Percentiles rank a stretch among this genome's conserved stretches.
phyloP scores from a whole-genome alignment of 148 eudicot genomes.

The Fagopyrum homotropicum region DNA sequence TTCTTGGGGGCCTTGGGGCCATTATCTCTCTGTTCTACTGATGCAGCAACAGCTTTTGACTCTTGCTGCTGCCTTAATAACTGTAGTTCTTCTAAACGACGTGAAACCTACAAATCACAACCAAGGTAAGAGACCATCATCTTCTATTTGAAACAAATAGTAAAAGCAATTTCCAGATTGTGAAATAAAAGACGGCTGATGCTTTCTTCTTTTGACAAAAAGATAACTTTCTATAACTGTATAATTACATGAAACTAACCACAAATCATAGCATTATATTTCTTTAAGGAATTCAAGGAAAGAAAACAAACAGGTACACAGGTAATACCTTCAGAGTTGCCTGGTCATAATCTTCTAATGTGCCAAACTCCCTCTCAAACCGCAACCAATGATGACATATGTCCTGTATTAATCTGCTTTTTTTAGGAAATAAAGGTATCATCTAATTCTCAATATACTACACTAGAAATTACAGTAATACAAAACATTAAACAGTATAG shows the following conservation, averaged over 20 bases:
- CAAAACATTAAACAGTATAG: background rate
- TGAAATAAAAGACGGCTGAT: background rate
- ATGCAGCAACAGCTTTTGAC: slow-evolving; percentile 35
- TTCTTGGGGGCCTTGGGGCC: slow-evolving; percentile 31
- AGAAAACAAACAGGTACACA: background rate
- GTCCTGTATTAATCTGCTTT: slow-evolving; percentile 57
- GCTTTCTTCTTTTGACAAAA: background rate
- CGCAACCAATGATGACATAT: slow-evolving; percentile 88
- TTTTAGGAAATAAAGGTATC: slow-evolving; percentile 31
- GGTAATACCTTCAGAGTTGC: slow-evolving; percentile 63
- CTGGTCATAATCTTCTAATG: slow-evolving; percentile 70
- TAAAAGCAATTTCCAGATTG: background rate
- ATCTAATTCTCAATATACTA: slow-evolving; percentile 23
- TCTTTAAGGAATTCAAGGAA: background rate
- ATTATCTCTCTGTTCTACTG: slow-evolving; percentile 43
- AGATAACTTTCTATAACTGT: background rate
- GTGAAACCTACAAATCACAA: slow-evolving; percentile 69
- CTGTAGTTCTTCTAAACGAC: slow-evolving; percentile 80
- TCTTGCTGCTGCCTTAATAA: slow-evolving; percentile 75
- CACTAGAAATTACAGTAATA: background rate
- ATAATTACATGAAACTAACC: background rate
- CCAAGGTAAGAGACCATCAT: slow-evolving; percentile 61
- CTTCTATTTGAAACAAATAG: slow-evolving; percentile 30
- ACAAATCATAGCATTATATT: background rate
- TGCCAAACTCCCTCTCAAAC: slow-evolving; percentile 86